Conservation (phyloP, 768 basidiomycete species). For the Boletus speciosus region DNA sequence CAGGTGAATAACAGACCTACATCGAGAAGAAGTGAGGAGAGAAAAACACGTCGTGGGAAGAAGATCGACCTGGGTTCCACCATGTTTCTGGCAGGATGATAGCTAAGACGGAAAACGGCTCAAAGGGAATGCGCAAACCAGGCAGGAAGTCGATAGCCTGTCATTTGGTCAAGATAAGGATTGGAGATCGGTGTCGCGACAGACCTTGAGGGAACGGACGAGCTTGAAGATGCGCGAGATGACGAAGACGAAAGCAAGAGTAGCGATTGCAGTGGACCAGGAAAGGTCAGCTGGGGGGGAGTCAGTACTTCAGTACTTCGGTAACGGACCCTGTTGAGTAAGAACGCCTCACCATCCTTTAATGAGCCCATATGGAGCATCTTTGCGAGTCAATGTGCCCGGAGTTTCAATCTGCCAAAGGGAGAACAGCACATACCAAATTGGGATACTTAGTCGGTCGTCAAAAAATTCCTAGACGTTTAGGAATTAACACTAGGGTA, state of each 20-base stretch:
- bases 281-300: neutral
- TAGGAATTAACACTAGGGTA: no score
- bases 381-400: no score
- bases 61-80: conserved; percentile 19
- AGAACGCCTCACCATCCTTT: neutral
- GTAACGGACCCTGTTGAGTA: neutral
- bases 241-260: conserved; percentile 1
- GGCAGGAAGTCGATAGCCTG: conserved; percentile 18
- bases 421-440: no score
- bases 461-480: no score
- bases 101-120: conserved; percentile 10
- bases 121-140: conserved; percentile 20
- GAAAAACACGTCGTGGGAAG: neutral
- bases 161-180: neutral
- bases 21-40: neutral
- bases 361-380: no score
- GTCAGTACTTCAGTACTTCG: no score
- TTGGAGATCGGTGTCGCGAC: neutral
- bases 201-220: conserved; percentile 14
- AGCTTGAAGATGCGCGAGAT: conserved; percentile 17
- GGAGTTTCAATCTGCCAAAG: no score
- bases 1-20: conserved; percentile 19
- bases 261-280: conserved; percentile 2
- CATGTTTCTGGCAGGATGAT: conserved; percentile 14
- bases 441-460: no score